Conservation (phyloP, 2,329 filamentous ascomycete species). For the Microsporum ferrugineum region DNA sequence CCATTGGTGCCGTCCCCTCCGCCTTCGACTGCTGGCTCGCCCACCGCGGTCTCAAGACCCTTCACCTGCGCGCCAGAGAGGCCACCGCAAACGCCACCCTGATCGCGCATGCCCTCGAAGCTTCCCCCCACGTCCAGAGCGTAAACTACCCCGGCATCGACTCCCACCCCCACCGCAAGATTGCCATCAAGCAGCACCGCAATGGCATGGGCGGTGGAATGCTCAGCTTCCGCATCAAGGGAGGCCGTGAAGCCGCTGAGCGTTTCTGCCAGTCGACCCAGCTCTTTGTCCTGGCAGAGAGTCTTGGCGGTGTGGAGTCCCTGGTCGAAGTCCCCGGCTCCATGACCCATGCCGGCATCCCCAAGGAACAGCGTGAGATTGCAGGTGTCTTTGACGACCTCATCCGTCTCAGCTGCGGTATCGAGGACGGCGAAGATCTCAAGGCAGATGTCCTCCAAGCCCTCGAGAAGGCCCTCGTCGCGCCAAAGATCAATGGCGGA, state of each 20-base stretch:
- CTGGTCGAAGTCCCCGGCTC: constrained; percentile 83
- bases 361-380: constrained; percentile 75
- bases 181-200: constrained; percentile 84
- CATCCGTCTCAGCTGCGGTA: constrained; percentile 81
- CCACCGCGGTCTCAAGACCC: constrained; percentile 89
- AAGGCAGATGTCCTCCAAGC: constrained; percentile 72
- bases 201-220: constrained; percentile 92
- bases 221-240: constrained; percentile 89
- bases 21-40: constrained; percentile 97
- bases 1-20: constrained; percentile 87
- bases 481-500: constrained; percentile 36
- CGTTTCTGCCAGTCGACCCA: constrained; percentile 81
- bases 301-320: constrained; percentile 80
- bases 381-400: constrained; percentile 93
- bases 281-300: constrained; percentile 90
- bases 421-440: constrained; percentile 82
- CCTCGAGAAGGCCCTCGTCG: constrained; percentile 60
- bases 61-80: constrained; percentile 82
- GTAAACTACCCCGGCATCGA: constrained; percentile 93
- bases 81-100: constrained; percentile 69
- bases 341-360: constrained; percentile 97
- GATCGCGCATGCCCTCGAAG: constrained; percentile 65
- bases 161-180: constrained; percentile 73
- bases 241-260: constrained; percentile 74
- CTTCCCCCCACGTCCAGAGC: constrained; percentile 67